phyloP scores from a whole-genome alignment of 805 yeast species.

The Maudiozyma barnettii region DNA sequence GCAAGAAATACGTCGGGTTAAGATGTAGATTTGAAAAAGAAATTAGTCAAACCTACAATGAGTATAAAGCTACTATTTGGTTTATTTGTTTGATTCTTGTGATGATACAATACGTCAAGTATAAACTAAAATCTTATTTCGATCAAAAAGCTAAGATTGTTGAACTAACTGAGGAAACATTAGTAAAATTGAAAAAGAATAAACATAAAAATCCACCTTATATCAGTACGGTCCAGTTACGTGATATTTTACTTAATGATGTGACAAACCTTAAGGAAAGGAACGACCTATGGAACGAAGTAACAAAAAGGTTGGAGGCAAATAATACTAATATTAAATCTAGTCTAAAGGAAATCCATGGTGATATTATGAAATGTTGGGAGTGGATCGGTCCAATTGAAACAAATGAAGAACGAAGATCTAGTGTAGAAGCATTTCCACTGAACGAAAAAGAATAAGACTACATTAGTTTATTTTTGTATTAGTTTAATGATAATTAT shows the following conservation, averaged over 20 bases:
- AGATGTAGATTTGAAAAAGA: conserved; percentile 49
- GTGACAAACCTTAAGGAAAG: conserved; percentile 26
- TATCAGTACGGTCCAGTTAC: conserved; percentile 60
- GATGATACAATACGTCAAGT: conserved; percentile 23
- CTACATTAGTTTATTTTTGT: too few species aligned
- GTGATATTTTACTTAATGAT: conserved; percentile 48
- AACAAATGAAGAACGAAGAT: not conserved
- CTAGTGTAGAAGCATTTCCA: not conserved
- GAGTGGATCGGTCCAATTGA: conserved; percentile 57
- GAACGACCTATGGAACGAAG: conserved; percentile 48
- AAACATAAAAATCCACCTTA: conserved; percentile 34
- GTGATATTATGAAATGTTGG: conserved; percentile 83
- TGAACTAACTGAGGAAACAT: conserved; percentile 38
- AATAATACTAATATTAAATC: conserved; percentile 54
- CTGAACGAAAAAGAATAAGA: not conserved
- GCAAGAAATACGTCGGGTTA: conserved; percentile 52
- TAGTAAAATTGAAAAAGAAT: conserved; percentile 38
- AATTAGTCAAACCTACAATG: conserved; percentile 32
- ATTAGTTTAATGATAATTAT: too few species aligned
- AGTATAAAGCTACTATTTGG: conserved; percentile 18
- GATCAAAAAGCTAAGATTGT: conserved; percentile 35
- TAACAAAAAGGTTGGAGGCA: conserved; percentile 45
- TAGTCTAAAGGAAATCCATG: conserved; percentile 62
- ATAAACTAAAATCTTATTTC: conserved; percentile 31
- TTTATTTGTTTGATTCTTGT: conserved; percentile 6